These are phyloP conservation scores for Pseudogymnoascus sp. DNA, from an alignment of 2,329 filamentous ascomycete species.

Conservation along the genomic window DNA sequence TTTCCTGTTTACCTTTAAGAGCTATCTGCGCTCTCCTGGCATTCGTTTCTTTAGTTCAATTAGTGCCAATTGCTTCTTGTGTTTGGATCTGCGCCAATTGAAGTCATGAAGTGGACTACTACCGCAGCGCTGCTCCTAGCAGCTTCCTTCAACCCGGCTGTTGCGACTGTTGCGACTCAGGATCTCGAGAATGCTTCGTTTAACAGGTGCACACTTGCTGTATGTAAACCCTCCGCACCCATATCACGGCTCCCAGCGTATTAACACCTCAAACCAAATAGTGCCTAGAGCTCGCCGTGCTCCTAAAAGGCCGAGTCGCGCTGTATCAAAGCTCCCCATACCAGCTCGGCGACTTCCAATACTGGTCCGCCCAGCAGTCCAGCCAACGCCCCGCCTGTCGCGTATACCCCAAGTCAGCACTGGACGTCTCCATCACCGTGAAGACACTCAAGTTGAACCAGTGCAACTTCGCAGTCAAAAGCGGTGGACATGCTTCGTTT, in stretches of 20 bases:
- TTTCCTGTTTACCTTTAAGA: neutral
- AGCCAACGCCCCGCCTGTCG: slow-evolving; percentile 31
- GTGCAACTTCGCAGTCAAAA: slow-evolving; percentile 30
- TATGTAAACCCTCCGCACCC: neutral
- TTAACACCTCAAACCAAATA: neutral
- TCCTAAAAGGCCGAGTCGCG: neutral
- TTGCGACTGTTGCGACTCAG: neutral
- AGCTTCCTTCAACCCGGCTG: neutral
- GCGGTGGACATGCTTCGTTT: slow-evolving; percentile 30
- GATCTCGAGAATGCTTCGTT: neutral
- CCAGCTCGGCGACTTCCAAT: slow-evolving; percentile 16
- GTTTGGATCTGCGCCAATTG: neutral
- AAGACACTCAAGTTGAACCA: slow-evolving; percentile 17
- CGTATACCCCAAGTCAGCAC: slow-evolving; percentile 27
- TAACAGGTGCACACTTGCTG: neutral
- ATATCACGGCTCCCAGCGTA: neutral
- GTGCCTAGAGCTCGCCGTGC: neutral
- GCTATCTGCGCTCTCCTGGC: neutral
- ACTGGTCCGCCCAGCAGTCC: slow-evolving; percentile 30
- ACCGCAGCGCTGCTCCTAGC: neutral
- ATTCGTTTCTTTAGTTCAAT: neutral
- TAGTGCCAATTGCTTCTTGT: neutral
- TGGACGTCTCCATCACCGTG: slow-evolving; percentile 29
- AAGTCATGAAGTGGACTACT: neutral
- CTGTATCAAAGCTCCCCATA: neutral